These are phyloP conservation scores for Tetrapisispora pingtungensis DNA, from an alignment of 805 yeast species.

Conservation along the genomic window DNA sequence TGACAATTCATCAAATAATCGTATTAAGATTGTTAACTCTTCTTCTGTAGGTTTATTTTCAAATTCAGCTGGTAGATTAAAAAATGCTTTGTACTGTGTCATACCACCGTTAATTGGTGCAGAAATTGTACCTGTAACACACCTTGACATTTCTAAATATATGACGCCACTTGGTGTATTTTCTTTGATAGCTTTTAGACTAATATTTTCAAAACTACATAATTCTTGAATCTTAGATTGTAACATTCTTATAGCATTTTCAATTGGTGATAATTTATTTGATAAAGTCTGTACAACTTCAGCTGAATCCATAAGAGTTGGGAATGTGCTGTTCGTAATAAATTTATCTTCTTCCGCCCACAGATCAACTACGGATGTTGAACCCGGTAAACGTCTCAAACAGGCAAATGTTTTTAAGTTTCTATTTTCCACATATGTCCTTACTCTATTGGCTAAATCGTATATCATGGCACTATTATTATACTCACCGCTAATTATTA, in stretches of 20 bases:
- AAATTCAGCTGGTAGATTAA: constrained; percentile 26
- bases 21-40: constrained; percentile 24
- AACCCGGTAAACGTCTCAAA: constrained; percentile 63
- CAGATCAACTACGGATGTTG: constrained; percentile 57
- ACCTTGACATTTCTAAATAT: constrained; percentile 58
- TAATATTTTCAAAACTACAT: constrained; percentile 53
- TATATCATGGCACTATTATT: constrained; percentile 37
- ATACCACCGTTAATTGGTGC: constrained; percentile 92
- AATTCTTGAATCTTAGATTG: constrained; percentile 62
- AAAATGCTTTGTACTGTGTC: constrained; percentile 64
- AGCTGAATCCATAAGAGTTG: constrained; percentile 78
- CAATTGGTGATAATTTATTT: constrained; percentile 66
- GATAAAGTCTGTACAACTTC: constrained; percentile 45
- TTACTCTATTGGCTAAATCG: constrained; percentile 42
- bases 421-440: constrained; percentile 67
- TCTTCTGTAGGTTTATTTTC: constrained; percentile 26
- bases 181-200: constrained; percentile 42
- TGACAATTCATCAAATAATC: constrained; percentile 55
- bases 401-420: constrained; percentile 61
- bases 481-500: constrained; percentile 27
- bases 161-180: constrained; percentile 38
- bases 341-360: constrained; percentile 86
- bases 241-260: constrained; percentile 66
- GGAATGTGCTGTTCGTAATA: constrained; percentile 68
- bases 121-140: constrained; percentile 76